phyloP scores from a whole-genome alignment of 2,329 filamentous ascomycete genomes.

The Colletotrichum musicola region DNA sequence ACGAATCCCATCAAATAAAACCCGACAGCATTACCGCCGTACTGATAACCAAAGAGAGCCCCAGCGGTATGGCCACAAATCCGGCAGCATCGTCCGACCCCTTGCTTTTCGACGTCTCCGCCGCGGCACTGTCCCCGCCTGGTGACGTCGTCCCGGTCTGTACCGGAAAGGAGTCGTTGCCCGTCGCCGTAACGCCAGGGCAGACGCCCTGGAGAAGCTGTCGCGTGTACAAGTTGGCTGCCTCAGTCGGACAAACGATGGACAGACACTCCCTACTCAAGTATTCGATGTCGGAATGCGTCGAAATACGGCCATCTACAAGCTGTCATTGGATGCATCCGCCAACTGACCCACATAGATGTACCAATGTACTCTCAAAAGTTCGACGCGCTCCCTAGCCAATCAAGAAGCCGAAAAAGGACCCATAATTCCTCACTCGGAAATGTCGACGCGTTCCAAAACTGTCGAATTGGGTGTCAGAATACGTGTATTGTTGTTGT shows the following conservation, averaged over 20 bases:
- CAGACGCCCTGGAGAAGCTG: conserved; percentile 28
- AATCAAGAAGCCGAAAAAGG: no score
- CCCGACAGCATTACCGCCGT: not conserved
- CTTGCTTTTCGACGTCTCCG: not conserved
- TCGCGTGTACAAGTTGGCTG: conserved; percentile 10
- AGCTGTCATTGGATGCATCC: no score
- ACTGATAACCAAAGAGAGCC: not conserved
- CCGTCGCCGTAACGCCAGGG: not conserved
- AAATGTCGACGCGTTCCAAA: no score
- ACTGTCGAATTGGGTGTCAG: no score
- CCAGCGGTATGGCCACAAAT: not conserved
- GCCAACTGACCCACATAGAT: no score
- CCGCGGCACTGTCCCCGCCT: not conserved
- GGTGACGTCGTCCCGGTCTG: not conserved
- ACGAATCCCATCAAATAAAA: not conserved
- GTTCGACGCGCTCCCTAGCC: no score
- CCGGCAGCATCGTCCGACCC: conserved; percentile 18
- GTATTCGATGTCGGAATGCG: no score
- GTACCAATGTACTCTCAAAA: no score
- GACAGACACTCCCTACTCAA: not conserved
- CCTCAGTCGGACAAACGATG: conserved; percentile 9
- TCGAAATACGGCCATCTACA: no score
- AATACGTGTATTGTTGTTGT: no score
- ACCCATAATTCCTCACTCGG: no score
- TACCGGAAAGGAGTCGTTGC: not conserved